Evolutionary conservation across 2,329 filamentous ascomycete genomes (phyloP), one percentile per base, ranked within the genome.

Genomic region (Aureobasidium pullulans): DNA sequence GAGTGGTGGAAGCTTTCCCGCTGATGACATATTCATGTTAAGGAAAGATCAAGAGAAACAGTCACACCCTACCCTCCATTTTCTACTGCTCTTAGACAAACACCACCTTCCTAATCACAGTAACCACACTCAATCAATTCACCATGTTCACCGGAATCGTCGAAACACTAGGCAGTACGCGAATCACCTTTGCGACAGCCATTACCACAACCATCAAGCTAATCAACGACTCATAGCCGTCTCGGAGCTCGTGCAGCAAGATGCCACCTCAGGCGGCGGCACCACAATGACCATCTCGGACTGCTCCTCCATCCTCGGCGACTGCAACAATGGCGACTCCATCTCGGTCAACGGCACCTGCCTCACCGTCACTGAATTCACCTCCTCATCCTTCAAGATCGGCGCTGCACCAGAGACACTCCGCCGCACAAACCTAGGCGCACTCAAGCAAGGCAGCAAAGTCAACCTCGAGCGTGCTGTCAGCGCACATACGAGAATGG

Each of bases 391-490:
- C 65, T 99, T 99, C 84, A 93, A 89, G 69, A 90, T 97, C 65
- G 93, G 94, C 70, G 87, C 96, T 64, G 90, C 94, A 8, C 94
- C 94, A 61, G 94, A 99, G 78, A 99, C 94, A 15, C 85, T 99
- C 59, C 91, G 94, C 61, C 85, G 96, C 60, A 99, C 95, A 61
- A 96, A 97, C 76, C 84, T 99, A n/a, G 93, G 92, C 63, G 78
- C 78, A 19, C 80, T 99, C 57, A 74, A 76, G 49, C 71, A 83
- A 62, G 79, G 79, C 43, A 88, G 85, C 62, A 79, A 77, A 23
- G 92, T 97, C 65, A 99, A 99, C 74, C 86, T 99, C 57, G 94
- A 99, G 79, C 86, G 94, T 15, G 93, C 94, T 3, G 92, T 99
- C 57, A 87, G 88, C 16, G 90, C 91, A 4, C 84, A 88, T 68